Evolutionary conservation across 1,139 yeast genomes (phyloP).

Genomic region (Suhomyces choctaworum): DNA sequence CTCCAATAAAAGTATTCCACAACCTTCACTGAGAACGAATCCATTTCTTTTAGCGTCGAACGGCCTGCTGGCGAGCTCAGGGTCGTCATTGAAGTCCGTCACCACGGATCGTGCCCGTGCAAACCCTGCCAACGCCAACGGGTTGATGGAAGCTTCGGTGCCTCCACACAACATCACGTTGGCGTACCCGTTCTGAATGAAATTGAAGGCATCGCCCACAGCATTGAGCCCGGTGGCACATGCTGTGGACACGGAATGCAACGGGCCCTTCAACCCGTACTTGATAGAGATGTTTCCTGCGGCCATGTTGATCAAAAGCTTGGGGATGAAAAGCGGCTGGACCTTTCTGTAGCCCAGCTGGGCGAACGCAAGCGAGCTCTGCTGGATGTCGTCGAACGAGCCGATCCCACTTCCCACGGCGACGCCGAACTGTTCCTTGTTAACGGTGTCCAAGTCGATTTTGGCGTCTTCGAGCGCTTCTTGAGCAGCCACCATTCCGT

Average conservation of each 20-base stretch:
- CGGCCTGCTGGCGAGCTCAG: constrained; percentile 76
- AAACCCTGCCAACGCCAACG: constrained; percentile 87
- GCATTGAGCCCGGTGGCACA: constrained; percentile 97
- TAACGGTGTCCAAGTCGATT: constrained; percentile 8
- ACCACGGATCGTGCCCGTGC: constrained; percentile 84
- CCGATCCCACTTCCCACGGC: constrained; percentile 95
- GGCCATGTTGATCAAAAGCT: constrained; percentile 86
- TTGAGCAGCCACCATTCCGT: constrained; percentile 71
- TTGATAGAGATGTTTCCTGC: constrained; percentile 87
- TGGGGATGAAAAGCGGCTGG: constrained; percentile 86
- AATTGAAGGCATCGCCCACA: constrained; percentile 87
- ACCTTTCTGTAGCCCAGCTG: constrained; percentile 65
- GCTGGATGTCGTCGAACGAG: constrained; percentile 73
- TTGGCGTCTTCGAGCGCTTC: constrained; percentile 76
- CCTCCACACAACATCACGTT: constrained; percentile 93
- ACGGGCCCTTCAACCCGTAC: constrained; percentile 77
- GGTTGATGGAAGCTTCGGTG: constrained; percentile 84
- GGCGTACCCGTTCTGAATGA: constrained; percentile 77
- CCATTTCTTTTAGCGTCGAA: constrained; percentile 80
- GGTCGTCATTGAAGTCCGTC: constrained; percentile 60
- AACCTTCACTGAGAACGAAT: constrained; percentile 92
- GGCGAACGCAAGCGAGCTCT: constrained; percentile 53
- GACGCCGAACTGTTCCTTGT: constrained; percentile 50
- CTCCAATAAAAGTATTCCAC: constrained; percentile 80
- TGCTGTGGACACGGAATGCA: constrained; percentile 88